Evolutionary conservation across 1,284 basidiomycete species (phyloP).

Genomic region (Moesziomyces antarcticus): DNA sequence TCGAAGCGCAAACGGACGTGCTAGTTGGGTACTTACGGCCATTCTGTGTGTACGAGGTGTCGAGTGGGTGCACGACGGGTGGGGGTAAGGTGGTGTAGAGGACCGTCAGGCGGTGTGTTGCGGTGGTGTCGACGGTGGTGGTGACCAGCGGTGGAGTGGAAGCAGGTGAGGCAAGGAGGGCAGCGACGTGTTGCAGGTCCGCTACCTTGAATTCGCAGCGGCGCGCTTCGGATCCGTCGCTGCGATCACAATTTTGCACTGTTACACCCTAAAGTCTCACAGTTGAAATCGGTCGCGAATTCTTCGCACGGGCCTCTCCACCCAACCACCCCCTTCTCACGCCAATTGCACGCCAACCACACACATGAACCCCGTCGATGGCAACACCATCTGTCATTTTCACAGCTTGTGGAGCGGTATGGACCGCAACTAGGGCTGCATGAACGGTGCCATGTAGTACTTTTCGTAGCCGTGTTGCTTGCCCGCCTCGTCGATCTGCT

Average conservation of each 20-base stretch:
- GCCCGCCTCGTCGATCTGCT: constrained; percentile 51
- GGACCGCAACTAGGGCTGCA: constrained; percentile 10
- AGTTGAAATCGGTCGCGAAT: neutral
- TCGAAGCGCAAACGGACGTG: too few species aligned
- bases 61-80: too few species aligned
- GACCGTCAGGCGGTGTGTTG: too few species aligned
- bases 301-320: constrained; percentile 1
- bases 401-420: too few species aligned
- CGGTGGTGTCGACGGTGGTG: neutral
- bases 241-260: constrained; percentile 27
- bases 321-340: neutral
- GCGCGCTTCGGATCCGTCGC: constrained; percentile 36
- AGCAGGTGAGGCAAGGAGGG: neutral
- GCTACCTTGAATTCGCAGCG: constrained; percentile 18
- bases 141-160: neutral
- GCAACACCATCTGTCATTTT: too few species aligned
- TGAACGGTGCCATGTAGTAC: constrained; percentile 46
- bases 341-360: too few species aligned
- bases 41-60: neutral
- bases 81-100: too few species aligned
- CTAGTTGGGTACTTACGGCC: neutral
- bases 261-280: neutral
- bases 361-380: too few species aligned
- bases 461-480: constrained; percentile 37
- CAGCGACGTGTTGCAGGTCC: neutral